Evolutionary conservation across 2,329 filamentous ascomycete species (phyloP), one percentile per base, ranked within the genome.

Genomic region (Macrophomina tecta): DNA sequence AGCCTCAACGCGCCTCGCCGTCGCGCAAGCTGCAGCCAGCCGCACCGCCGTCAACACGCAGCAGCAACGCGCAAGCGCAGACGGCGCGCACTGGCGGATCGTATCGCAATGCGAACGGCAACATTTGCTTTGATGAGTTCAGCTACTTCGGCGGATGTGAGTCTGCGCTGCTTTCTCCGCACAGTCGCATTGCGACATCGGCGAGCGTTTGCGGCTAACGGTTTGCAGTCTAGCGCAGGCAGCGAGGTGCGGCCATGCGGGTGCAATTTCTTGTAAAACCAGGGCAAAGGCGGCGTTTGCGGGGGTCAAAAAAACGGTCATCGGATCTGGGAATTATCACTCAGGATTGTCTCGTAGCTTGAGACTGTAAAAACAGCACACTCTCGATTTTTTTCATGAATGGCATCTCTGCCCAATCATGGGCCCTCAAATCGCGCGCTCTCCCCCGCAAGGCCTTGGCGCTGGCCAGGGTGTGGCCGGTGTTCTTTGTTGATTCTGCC

Each of bases 81-180:
- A 28, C 42, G 30, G 49, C 45, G 40, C 52, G 28, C 40, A 65
- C 63, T n/a, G 63, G 63, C 23, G 63, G 63, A 11, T 58, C 63
- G 40, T 65, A 65, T 18, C 63, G 63, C 63, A 65, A 65, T 32
- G 18, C 32, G n/a, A 48, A 65, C 30, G 63, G 63, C 63, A 56
- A 65, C 63, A 65, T 65, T 30, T 55, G 52, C 51, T 65, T 65
- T 18, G 63, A 65, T 11, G 63, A 65, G 42, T 65, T 65, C 53
- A 56, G 42, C 53, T 65, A 65, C 30, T 65, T 62, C 28, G 58
- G 58, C 8, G 58, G 45, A 48, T 32, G 58, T 62, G 45, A 62
- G 58, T 61, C 28, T n/a, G 49, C 4, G 9, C 18, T 49, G 36
- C 38, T n/a, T 32, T 45, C 53, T 34, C 5, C 16, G 56, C 56